Evolutionary conservation across 2,329 filamentous ascomycete species (phyloP).

Genomic region (Orbilia oligospora): DNA sequence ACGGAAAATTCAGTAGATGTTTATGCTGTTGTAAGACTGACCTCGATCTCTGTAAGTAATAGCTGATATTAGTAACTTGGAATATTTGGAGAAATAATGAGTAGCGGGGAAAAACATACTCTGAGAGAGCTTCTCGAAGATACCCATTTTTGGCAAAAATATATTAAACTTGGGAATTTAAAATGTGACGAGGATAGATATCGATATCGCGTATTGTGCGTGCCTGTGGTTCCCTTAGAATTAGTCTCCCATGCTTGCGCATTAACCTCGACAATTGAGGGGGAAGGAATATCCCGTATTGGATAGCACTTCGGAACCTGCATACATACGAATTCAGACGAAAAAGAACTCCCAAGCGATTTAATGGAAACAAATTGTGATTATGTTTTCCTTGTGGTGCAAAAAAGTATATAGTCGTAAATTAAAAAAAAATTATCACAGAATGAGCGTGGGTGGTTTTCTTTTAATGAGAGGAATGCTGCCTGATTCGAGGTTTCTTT

Average conservation of each 20-base stretch:
- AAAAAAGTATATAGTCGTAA: constrained; percentile 14
- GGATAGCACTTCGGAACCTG: constrained; percentile 38
- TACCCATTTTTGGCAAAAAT: constrained; percentile 68
- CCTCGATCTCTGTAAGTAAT: constrained; percentile 61
- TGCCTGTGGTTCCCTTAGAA: constrained; percentile 46
- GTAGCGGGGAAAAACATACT: constrained; percentile 66
- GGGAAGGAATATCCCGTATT: neutral
- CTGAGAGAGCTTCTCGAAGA: constrained; percentile 71
- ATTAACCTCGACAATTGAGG: neutral
- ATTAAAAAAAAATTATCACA: constrained; percentile 29
- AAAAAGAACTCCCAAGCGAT: constrained; percentile 1
- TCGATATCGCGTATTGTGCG: constrained; percentile 32
- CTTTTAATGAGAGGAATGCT: constrained; percentile 28
- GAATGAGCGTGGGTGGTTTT: constrained; percentile 27
- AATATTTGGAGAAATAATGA: neutral
- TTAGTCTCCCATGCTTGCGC: constrained; percentile 6
- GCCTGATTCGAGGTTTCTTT: neutral
- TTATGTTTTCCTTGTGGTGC: neutral
- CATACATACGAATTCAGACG: constrained; percentile 21
- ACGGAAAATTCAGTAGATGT: neutral
- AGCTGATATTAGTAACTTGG: constrained; percentile 37
- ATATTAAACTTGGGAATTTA: constrained; percentile 12
- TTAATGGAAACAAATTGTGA: constrained; percentile 12
- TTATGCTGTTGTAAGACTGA: constrained; percentile 27
- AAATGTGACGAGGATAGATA: constrained; percentile 39